Evolutionary conservation across 2,329 filamentous ascomycete species (phyloP), one percentile per base, ranked within the genome.

Genomic region (Diaporthe sp.): DNA sequence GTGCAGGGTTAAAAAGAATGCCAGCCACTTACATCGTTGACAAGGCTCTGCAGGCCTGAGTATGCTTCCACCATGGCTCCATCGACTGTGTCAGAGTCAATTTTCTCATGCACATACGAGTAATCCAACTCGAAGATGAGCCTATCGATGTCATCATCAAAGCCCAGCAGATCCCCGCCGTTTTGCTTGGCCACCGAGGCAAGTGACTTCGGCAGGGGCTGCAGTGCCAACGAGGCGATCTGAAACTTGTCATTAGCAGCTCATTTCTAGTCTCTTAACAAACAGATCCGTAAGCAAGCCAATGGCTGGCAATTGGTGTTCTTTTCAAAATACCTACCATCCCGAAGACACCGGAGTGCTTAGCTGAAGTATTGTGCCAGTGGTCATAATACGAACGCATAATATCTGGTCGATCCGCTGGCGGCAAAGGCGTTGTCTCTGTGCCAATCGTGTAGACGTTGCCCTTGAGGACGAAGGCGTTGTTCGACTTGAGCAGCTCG

Each of bases 61-160:
- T 85, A 85, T 22, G 82, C 82, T 32, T 80, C 77, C 71, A 79
- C 78, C 83, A 85, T 84, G 15, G 80, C 80, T 19, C 66, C 55
- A 68, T 85, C 83, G 61, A 85, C 79, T 35, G 73, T 72, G 27
- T 32, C n/a, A 32, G 59, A 13, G 25, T 70, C 70, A 68, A 81
- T 80, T 70, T 84, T 81, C 58, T 79, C 77, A 37, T 75, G 74
- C 32, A 78, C 58, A 77, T 84, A 86, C 75, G 81, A 84, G 77
- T 85, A 86, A 77, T 86, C 84, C 44, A 86, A 77, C 80, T 86
- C 85, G 35, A 87, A 75, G 53, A 87, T 80, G 74, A 87, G 81
- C 35, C 83, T 81, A 76, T 86, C 83, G 42, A 81, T 79, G 50
- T 79, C 78, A 12, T 82, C 81, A 70, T 86, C 84, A 0, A 83